Percentiles rank a stretch among this genome's conserved stretches.
Evolutionary conservation across 2,329 filamentous ascomycete genomes (phyloP).

Genomic region (Emmonsia crescens): DNA sequence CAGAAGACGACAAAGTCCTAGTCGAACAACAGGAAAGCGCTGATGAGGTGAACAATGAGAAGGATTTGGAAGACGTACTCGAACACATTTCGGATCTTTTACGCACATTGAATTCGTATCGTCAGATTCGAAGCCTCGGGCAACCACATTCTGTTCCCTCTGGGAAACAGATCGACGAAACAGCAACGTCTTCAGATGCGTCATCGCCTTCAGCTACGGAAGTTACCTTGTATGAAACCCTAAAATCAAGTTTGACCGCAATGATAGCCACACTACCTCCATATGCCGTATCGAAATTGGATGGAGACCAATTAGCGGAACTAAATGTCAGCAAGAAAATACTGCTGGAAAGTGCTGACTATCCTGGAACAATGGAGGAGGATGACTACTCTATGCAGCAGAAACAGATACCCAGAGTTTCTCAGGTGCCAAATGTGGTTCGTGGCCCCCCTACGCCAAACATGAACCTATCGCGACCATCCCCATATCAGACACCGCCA

Average conservation of each 20-base stretch:
- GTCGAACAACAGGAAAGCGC: constrained; percentile 17
- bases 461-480: constrained; percentile 15
- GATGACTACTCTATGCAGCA: constrained; percentile 55
- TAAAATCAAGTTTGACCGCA: constrained; percentile 63
- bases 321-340: constrained; percentile 73
- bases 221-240: constrained; percentile 53
- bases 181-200: constrained; percentile 24
- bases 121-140: constrained; percentile 46
- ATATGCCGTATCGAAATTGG: constrained; percentile 73
- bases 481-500: constrained; percentile 23
- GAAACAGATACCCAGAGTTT: constrained; percentile 26
- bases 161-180: constrained; percentile 24
- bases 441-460: constrained; percentile 27
- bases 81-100: constrained; percentile 49
- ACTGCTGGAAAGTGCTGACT: constrained; percentile 60
- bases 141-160: constrained; percentile 15
- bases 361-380: constrained; percentile 71
- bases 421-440: constrained; percentile 21
- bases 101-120: constrained; percentile 52
- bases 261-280: constrained; percentile 69
- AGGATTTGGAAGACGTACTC: constrained; percentile 42
- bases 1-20: constrained; percentile 18
- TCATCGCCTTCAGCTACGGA: constrained; percentile 47
- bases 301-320: constrained; percentile 75
- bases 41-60: constrained; percentile 13